These are phyloP conservation scores for Withania somnifera DNA, from an alignment of 305 asterid species.

Conservation along the genomic window DNA sequence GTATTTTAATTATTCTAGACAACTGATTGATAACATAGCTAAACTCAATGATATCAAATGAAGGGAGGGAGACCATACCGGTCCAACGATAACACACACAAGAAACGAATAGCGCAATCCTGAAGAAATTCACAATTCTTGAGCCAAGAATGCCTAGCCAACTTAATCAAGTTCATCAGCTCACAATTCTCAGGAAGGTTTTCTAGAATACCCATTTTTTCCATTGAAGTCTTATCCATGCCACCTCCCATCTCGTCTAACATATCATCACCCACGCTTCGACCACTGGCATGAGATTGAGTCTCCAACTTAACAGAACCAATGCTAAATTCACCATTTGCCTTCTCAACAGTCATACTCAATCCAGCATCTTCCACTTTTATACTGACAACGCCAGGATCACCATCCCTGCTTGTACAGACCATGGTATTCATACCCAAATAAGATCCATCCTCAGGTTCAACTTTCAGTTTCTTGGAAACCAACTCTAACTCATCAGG, in stretches of 20 bases:
- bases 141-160: conserved; percentile 85
- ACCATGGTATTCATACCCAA: conserved; percentile 11
- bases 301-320: conserved; percentile 42
- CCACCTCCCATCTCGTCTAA: conserved; percentile 21
- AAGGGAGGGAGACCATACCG: conserved; percentile 40
- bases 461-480: conserved; percentile 59
- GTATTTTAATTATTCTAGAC: no score
- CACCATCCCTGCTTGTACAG: conserved; percentile 17
- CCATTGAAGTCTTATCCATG: conserved; percentile 39
- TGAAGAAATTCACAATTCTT: conserved; percentile 88
- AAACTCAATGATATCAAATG: conserved; percentile 4
- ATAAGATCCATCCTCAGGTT: conserved; percentile 35
- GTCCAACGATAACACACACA: conserved; percentile 87
- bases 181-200: conserved; percentile 53
- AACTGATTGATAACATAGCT: not conserved
- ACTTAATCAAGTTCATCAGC: conserved; percentile 61
- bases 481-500: conserved; percentile 48
- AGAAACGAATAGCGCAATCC: conserved; percentile 93
- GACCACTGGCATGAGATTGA: conserved; percentile 31
- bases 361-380: conserved; percentile 39
- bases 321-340: conserved; percentile 41
- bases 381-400: conserved; percentile 16
- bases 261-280: conserved; percentile 18
- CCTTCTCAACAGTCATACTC: conserved; percentile 19
- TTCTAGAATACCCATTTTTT: conserved; percentile 37